Base-by-base conservation (phyloP, 495 filamentous ascomycete species). In the Acidiella bohemica region DNA sequence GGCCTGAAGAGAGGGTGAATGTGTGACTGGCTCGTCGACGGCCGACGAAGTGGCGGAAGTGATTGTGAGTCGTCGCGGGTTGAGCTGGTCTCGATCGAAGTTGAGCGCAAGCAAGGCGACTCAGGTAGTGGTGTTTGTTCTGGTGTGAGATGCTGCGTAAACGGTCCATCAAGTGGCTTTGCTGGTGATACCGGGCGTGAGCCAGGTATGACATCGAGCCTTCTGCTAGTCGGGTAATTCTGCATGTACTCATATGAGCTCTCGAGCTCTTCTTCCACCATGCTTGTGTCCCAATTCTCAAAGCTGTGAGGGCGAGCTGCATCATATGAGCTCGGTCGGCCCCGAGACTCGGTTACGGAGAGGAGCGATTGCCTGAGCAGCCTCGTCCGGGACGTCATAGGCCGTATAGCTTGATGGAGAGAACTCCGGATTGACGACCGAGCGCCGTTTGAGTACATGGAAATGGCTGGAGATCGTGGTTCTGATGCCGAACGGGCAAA, bases 1-100 rank as follows among this genome's bases (percentile, higher is more conserved):
- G 76, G 75, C 39, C 84, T 72, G 60, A 93, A 90, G 9, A 93
- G 69, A 1, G 84, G 84, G 53, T 93, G 84, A 42, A 93, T 90
- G 52, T 87, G 73, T 11, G 76, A 68, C 55, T 90, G 80, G 53
- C 18, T 35, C 4, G 41, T 41, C 21, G 32, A 37, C 2, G 44
- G 39, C 19, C 39, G 26, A n/a, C 23, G 32, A 39, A 41, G 19
- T 38, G 45, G 21, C 45, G 50, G 9, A 3, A 36, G 8, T 2
- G 16, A 13, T 2, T 18, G 44, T n/a, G n/a, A n/a, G 16, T 44
- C 30, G 3, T 25, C 30, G 9, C 29, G 12, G 13, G 50, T 32
- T 17, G 42, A 49, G 9, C 38, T 42, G 16, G 55, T 21, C 19
- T 29, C 30, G 16, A 21, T 24, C 10, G 19, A 19, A 2, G 34